Base-by-base conservation (phyloP, 2,329 filamentous ascomycete genomes). In the Lasiodiplodia hormozganensis region DNA sequence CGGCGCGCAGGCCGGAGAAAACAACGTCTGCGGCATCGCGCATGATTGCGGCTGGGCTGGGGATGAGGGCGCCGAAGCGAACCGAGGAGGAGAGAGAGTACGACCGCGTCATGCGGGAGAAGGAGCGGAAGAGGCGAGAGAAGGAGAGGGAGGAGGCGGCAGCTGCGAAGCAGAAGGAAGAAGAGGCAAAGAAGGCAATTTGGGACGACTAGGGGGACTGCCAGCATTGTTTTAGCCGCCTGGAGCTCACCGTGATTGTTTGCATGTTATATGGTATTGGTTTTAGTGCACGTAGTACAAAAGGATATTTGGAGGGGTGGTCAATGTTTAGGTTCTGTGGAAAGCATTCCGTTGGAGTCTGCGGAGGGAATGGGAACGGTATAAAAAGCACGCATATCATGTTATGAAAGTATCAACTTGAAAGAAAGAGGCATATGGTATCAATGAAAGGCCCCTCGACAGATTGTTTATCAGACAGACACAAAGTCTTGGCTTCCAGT, bases 21-120 rank as follows among this genome's bases (percentile, higher is more conserved):
- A 96, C 94, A 70, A 96, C 96, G 70, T 93, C 94, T 0, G 93
- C 97, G 49, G 96, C 96, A 5, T 88, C 92, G 70, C 86, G 96
- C 69, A 86, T 99, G 87, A 98, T 99, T 77, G 94, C 93, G 0
- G 92, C 92, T 3, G 94, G 92, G 0, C 82, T 98, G 72, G 96
- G 96, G 0, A 87, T 97, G 67, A 89, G 90, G 75, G 89, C 90
- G 40, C 93, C 93, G 38, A 91, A 88, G 82, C 87, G 90, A 78
- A 97, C 93, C 1, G 93, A 96, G 71, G 94, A 97, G 81, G 92
- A 97, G 84, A 87, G 86, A 73, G 92, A 93, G 66, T 98, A 96
- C 78, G 94, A 98, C 75, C 88, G 86, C 72, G 90, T 92, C 0
- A 84, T 96, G 70, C 89, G 90, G 74, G 92, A 97, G 80, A 92